These are phyloP conservation scores for Beauveria sp. DNA, from an alignment of 2,329 filamentous ascomycete species.

Conservation along the genomic window DNA sequence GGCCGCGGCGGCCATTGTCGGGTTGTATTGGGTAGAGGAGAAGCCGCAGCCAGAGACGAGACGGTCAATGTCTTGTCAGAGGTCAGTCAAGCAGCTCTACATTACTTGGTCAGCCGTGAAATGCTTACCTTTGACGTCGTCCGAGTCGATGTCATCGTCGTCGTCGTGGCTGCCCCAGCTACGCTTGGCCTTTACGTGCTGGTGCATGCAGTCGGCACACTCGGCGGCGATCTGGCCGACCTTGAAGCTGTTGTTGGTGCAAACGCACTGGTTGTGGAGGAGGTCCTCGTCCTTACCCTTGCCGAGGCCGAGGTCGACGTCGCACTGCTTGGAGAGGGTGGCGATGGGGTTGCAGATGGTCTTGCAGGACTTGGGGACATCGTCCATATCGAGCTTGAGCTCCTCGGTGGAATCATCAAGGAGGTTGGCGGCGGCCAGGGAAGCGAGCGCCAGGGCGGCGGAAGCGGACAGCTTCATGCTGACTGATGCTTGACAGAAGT, in stretches of 20 bases:
- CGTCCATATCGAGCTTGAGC: constrained; percentile 25
- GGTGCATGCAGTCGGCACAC: constrained; percentile 30
- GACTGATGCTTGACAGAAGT: background rate
- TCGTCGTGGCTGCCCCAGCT: constrained; percentile 13
- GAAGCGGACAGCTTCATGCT: constrained; percentile 21
- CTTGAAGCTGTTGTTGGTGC: constrained; percentile 33
- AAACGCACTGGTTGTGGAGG: constrained; percentile 32
- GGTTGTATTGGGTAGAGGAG: constrained; percentile 22
- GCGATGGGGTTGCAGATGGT: constrained; percentile 30
- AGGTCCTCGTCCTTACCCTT: constrained; percentile 27
- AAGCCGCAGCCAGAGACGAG: constrained; percentile 29
- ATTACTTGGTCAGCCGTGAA: no score
- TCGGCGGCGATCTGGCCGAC: constrained; percentile 27
- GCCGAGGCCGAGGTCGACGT: constrained; percentile 23
- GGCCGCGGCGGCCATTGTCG: constrained; percentile 18
- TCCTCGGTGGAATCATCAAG: constrained; percentile 24
- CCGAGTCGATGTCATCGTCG: constrained; percentile 11
- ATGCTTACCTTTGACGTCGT: constrained; percentile 17
- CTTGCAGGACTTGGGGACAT: constrained; percentile 27
- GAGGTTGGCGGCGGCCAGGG: constrained; percentile 21
- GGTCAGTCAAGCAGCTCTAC: background rate
- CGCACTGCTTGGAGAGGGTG: constrained; percentile 27
- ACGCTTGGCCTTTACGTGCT: constrained; percentile 19
- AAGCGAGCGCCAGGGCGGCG: constrained; percentile 16
- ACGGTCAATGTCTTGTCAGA: constrained; percentile 25